Conservation (phyloP, 176 grass and related monocot genomes). For the Oryza glumipatula region DNA sequence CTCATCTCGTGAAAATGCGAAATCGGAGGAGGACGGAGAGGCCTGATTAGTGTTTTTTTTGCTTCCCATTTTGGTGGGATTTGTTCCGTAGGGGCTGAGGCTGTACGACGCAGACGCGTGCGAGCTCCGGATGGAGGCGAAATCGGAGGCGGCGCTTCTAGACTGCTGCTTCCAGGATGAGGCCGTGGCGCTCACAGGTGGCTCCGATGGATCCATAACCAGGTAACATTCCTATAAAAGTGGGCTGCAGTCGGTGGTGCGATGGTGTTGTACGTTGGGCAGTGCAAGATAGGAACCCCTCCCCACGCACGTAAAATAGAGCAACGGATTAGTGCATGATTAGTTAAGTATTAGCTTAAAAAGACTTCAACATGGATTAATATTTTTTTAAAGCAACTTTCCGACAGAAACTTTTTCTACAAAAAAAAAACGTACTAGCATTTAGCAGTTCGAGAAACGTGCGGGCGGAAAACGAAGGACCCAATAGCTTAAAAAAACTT, state of each 20-base stretch:
- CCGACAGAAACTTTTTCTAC: too few species aligned
- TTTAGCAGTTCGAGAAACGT: too few species aligned
- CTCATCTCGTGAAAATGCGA: not conserved
- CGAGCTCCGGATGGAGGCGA: conserved; percentile 43
- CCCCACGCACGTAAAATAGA: too few species aligned
- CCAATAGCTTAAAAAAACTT: too few species aligned
- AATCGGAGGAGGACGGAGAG: not conserved
- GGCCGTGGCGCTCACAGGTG: conserved; percentile 40
- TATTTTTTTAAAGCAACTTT: too few species aligned
- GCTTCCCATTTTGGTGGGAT: not conserved
- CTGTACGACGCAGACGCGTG: conserved; percentile 59
- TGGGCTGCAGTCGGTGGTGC: not conserved
- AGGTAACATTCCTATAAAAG: conserved; percentile 45
- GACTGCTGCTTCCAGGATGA: conserved; percentile 83
- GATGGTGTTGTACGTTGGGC: not conserved
- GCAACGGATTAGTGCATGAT: too few species aligned
- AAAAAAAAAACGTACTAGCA: too few species aligned
- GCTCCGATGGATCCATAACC: conserved; percentile 60
- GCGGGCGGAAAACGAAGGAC: too few species aligned
- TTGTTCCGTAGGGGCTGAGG: conserved; percentile 57
- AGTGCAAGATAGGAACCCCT: too few species aligned
- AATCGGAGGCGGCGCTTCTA: conserved; percentile 47
- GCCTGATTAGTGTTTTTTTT: conserved; percentile 11
- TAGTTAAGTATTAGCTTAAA: too few species aligned
- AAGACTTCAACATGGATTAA: too few species aligned